These are phyloP conservation scores for Lactifluus rugatus DNA, from an alignment of 768 basidiomycete genomes.

Conservation along the genomic window DNA sequence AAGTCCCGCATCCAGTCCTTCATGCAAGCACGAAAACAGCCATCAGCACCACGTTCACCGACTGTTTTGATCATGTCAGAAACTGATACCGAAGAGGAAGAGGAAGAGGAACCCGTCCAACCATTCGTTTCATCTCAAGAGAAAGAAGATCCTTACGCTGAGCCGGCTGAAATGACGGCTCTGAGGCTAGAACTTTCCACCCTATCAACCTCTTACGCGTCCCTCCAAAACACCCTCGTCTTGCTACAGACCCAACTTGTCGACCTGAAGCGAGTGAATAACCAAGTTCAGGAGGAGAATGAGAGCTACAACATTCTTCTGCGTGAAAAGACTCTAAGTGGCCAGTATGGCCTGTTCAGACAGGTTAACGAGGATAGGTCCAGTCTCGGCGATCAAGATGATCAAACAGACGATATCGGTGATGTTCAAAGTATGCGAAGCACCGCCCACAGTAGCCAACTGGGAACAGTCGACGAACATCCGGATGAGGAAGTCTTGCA, in stretches of 20 bases:
- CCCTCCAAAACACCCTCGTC: constrained; percentile 75
- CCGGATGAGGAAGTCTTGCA: constrained; percentile 38
- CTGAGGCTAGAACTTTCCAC: constrained; percentile 78
- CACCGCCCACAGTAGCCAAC: constrained; percentile 46
- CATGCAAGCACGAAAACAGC: constrained; percentile 51
- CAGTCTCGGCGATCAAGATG: constrained; percentile 20
- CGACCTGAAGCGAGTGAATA: constrained; percentile 83
- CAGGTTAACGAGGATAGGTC: constrained; percentile 44
- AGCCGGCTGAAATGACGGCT: constrained; percentile 83
- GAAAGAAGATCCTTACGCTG: constrained; percentile 54
- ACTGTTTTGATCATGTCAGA: constrained; percentile 23
- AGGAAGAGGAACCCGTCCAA: constrained; percentile 29
- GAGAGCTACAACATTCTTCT: constrained; percentile 94
- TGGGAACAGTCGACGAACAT: constrained; percentile 39
- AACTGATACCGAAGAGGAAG: constrained; percentile 33
- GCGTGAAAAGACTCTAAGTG: constrained; percentile 82
- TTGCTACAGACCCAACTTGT: constrained; percentile 76
- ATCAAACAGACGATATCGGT: constrained; percentile 18
- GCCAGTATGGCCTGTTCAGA: constrained; percentile 70
- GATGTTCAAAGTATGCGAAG: constrained; percentile 40
- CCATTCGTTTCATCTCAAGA: constrained; percentile 33
- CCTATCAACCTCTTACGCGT: constrained; percentile 74
- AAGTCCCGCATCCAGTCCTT: constrained; percentile 84
- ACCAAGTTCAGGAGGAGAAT: constrained; percentile 88
- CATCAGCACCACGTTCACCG: constrained; percentile 25